Evolutionary conservation across 2,329 filamentous ascomycete genomes (phyloP), one percentile per base, ranked within the genome.

Genomic region (Trichoderma koningiopsis): DNA sequence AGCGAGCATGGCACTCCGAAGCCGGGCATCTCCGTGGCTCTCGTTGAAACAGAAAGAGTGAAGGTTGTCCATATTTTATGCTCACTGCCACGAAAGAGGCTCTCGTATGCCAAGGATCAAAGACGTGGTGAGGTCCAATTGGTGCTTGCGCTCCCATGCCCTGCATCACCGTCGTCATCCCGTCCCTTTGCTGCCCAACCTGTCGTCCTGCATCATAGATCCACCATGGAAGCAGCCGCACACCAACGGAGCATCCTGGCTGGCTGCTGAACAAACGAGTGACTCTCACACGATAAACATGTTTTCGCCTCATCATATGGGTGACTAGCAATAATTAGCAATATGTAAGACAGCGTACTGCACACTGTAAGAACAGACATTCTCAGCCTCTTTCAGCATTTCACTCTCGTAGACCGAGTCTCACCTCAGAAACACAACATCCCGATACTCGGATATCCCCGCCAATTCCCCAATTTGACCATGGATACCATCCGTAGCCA

Each of bases 61-160:
- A n/a, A 29, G 55, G 14, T 19, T 33, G 55, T 19, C 29, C 55
- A 22, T 11, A 24, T 27, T 49, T 16, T 66, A 40, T 49, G 55
- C 59, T 61, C 58, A 27, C 40, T 35, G 67, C 67, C 59, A 65
- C 67, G 67, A 55, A 35, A 60, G 67, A 40, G 60, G 49, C 24
- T 64, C 58, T 33, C 43, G 5, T 22, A 24, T 37, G 19, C 59
- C 24, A 52, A 59, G 58, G 31, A 49, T 47, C 68, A 64, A 52
- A 68, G 69, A 74, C 74, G 75, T 76, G 75, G 75, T 71, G 60
- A 47, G 27, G 63, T 49, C 40, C 69, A 71, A 76, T 76, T 76
- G 73, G 62, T 65, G 62, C 59, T n/a, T 35, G 52, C 22, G 22
- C 43, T 52, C 33, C 68, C 68, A 31, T 59, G 57, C 10, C 49